Evolutionary conservation across 768 basidiomycete genomes (phyloP), one percentile per base, ranked within the genome.

Genomic region (Russula sp.): DNA sequence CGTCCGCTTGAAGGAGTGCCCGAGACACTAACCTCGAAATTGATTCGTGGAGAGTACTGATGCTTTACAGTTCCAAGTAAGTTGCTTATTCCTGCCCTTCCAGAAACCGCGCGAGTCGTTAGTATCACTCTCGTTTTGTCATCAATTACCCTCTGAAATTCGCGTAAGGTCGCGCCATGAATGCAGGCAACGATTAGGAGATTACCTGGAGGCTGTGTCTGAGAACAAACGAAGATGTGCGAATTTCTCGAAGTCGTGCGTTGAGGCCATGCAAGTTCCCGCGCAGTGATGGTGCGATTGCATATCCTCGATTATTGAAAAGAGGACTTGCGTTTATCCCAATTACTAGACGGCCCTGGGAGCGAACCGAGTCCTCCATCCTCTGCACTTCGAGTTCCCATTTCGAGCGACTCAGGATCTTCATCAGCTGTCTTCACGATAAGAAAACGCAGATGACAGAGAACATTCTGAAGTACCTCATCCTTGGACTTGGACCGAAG

Each of bases 1-100:
- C 32, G 47, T 7, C 34, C 31, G 39, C 27, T 35, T 50, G 11
- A 18, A 39, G 40, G 11, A 40, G 13, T n/a, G 22, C 39, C 39
- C 32, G 45, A 54, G 40, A 59, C 22, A 16, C 67, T 27, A 47
- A 77, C 77, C 70, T 79, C 75, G 27, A 78, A 71, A 66, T 71
- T 76, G 40, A 80, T 66, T 45, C 83, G 81, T 14, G 89, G 88
- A 34, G 89, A 89, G 70, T 84, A 84, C 68, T 91, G 88, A 72
- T 93, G 87, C 61, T 81, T 82, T 53, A 94, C 73, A 2, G 90
- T 90, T 42, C 88, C 89, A 31, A 83, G 70, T 44, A 94, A 35
- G n/a, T 48, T 49, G 27, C 57, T 55, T 10, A 27, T 52, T 45
- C 57, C 59, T 14, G 45, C 16, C 31, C 22, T 67, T 22, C 61